Conservation (phyloP, 441 rosid genomes). For the Bruguiera hainesii region DNA sequence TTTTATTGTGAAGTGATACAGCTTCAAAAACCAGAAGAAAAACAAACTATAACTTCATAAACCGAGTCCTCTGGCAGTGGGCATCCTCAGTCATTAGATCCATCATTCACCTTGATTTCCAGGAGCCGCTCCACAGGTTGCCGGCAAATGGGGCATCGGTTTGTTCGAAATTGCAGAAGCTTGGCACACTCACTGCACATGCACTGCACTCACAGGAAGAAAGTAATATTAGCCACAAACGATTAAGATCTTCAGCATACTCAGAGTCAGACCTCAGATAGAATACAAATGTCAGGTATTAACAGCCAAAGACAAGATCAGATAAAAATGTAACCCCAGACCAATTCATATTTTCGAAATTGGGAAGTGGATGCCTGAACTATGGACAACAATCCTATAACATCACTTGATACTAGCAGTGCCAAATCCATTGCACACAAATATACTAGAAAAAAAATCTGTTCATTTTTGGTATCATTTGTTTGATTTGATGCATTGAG, state of each 20-base stretch:
- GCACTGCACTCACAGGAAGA: background rate
- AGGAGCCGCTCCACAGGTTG: background rate
- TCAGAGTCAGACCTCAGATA: background rate
- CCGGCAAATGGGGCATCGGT: conserved; percentile 1
- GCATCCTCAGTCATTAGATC: background rate
- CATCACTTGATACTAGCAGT: too few relatives aligned
- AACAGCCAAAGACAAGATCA: too few relatives aligned
- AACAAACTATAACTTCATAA: background rate
- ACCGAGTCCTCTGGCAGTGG: background rate
- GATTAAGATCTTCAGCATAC: background rate
- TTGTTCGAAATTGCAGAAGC: background rate
- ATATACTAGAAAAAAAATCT: too few relatives aligned
- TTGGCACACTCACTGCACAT: conserved; percentile 1
- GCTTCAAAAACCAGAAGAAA: background rate
- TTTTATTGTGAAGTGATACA: background rate
- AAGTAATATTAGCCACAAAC: background rate
- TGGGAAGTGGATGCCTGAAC: too few relatives aligned
- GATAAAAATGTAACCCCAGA: too few relatives aligned
- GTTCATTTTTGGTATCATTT: too few relatives aligned
- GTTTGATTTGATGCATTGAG: too few relatives aligned
- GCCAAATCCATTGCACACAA: too few relatives aligned
- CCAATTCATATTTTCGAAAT: too few relatives aligned
- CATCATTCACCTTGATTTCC: background rate
- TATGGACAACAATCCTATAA: too few relatives aligned
- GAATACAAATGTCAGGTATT: background rate